phyloP scores from a whole-genome alignment of 2,329 filamentous ascomycete species.

The Colletotrichum trifolii region DNA sequence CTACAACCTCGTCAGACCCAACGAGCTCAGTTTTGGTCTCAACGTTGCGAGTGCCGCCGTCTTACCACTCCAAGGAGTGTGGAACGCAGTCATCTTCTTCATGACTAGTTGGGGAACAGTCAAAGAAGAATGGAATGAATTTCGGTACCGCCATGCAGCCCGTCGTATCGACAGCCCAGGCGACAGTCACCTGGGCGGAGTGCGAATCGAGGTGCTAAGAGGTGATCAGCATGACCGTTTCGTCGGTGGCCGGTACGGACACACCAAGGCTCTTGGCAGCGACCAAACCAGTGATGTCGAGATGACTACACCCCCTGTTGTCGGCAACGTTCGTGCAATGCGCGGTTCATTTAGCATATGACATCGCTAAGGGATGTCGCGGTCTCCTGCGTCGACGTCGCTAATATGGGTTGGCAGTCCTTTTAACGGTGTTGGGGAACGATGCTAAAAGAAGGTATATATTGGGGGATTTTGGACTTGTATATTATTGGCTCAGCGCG shows the following conservation, averaged over 20 bases:
- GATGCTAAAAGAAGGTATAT: too few relatives aligned
- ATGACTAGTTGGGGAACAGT: slow-evolving; percentile 66
- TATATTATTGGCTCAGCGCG: too few relatives aligned
- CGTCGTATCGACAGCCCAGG: slow-evolving; percentile 26
- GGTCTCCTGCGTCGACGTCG: not conserved
- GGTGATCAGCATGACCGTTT: slow-evolving; percentile 13
- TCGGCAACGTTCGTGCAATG: slow-evolving; percentile 24
- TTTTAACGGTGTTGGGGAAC: too few relatives aligned
- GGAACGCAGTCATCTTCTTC: slow-evolving; percentile 84
- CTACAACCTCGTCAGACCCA: slow-evolving; percentile 70
- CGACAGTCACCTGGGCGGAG: slow-evolving; percentile 11
- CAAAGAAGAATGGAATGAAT: slow-evolving; percentile 46
- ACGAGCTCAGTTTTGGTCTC: slow-evolving; percentile 68
- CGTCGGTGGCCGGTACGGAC: slow-evolving; percentile 9
- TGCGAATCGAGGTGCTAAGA: slow-evolving; percentile 13
- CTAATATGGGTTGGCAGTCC: not conserved
- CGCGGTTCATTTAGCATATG: slow-evolving; percentile 32
- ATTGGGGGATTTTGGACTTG: too few relatives aligned
- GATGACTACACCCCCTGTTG: slow-evolving; percentile 14
- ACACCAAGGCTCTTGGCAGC: slow-evolving; percentile 28
- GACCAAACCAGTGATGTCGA: slow-evolving; percentile 36
- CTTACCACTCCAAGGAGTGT: slow-evolving; percentile 81
- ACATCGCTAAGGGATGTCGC: not conserved
- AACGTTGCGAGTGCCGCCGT: slow-evolving; percentile 78
- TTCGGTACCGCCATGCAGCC: slow-evolving; percentile 8